These are phyloP conservation scores for Diaporthe aspalathi DNA, from an alignment of 2,329 filamentous ascomycete genomes.

Conservation along the genomic window DNA sequence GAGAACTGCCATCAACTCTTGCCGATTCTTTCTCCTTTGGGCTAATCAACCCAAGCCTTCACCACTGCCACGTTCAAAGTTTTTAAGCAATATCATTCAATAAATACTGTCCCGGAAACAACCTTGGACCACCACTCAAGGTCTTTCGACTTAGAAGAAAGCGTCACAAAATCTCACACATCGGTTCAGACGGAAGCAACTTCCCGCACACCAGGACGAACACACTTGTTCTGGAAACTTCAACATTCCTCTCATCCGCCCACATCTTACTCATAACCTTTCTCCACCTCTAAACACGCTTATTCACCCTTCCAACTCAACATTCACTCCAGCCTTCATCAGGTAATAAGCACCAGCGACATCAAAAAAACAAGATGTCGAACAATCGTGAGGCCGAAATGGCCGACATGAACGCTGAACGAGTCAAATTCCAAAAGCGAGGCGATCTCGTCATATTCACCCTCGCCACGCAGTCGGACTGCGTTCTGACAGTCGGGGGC, in stretches of 20 bases:
- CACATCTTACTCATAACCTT: neutral
- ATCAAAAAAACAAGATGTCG: neutral
- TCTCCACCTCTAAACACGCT: neutral
- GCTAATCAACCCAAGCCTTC: neutral
- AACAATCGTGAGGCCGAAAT: neutral
- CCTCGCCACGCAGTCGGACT: neutral
- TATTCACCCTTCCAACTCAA: too few species aligned
- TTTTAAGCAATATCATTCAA: too few species aligned
- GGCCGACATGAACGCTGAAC: neutral
- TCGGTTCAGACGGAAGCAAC: neutral
- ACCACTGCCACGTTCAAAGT: neutral
- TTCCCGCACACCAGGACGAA: too few species aligned
- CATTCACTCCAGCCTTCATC: neutral
- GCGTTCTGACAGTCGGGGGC: neutral
- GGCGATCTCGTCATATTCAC: neutral
- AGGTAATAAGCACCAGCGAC: fast-evolving
- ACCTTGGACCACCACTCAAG: neutral
- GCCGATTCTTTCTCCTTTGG: too few species aligned
- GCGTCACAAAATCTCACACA: too few species aligned
- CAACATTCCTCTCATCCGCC: too few species aligned
- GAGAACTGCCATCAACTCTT: too few species aligned
- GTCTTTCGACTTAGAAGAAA: too few species aligned
- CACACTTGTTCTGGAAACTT: too few species aligned
- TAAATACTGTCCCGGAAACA: neutral
- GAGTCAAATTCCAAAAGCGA: neutral